Base-by-base conservation (phyloP, 1,284 basidiomycete species). In the Grifola frondosa region DNA sequence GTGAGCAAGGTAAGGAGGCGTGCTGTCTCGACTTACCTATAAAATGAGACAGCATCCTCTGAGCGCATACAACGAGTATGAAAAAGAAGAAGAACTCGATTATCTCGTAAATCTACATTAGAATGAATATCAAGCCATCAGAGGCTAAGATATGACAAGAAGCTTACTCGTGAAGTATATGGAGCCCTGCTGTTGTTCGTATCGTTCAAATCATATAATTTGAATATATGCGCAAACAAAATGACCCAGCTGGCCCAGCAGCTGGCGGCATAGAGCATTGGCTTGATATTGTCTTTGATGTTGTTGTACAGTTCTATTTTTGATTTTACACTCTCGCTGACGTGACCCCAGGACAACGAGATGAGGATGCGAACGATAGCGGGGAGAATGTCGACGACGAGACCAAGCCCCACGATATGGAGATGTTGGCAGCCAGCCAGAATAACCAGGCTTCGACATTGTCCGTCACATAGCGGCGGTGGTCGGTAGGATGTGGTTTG, bases 371-470 rank as follows among this genome's bases (percentile, higher is more conserved):
- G 76, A 37, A 71, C 54, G 35, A 83, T 42, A 31, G 70, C 66
- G 10, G 85, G 86, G 40, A 84, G 60, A 40, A 88, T 64, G 59
- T 88, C 81, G 52, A 87, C 69, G 47, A 84, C 64, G 63, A 88
- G 69, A 6, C 81, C 86, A 22, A 89, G 52, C 73, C 81, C 86
- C 86, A 89, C 3, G 86, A 88, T 38, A 87, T 71, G 44, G 84
- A 64, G 38, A 88, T 65, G 60, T 89, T 88, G 25, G 81, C 75
- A 3, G 85, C 85, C 8, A 77, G 79, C 85, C 87, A 89, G 62
- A 85, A 85, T 6, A 88, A 68, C 86, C 86, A 89, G 9, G 84
- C 81, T 54, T 85, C 73, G 37, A 88, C 63, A 57, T 87, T 89
- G 49, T 81, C 72, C 37, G 74, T 74, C 46, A 86, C 72, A 52